Evolutionary conservation across 2,329 filamentous ascomycete genomes (phyloP), one percentile per base, ranked within the genome.

Genomic region (Hymenoscyphus fructigenus): DNA sequence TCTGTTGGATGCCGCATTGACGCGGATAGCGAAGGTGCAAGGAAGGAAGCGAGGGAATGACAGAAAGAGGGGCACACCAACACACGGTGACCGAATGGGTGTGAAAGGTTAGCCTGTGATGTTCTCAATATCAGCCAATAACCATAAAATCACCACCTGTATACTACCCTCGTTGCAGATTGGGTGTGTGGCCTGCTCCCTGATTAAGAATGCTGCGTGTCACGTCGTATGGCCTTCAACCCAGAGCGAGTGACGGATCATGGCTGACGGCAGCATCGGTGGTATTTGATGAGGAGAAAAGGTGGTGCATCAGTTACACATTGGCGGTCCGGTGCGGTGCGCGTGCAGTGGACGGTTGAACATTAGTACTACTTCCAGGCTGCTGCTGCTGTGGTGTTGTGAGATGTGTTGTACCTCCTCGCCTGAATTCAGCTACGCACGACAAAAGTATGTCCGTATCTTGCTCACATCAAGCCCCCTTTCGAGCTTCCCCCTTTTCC

Each of bases 1-100:
- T 61, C 41, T 61, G 60, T 57, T 61, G 57, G 41, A 29, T 26
- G 23, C 34, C 44, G 38, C 29, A 29, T 32, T 53, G 34, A 47
- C 23, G 26, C 55, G 29, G 29, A 57, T 57, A 29, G 55, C 44
- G 44, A 50, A 50, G 44, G 44, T 50, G 44, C n/a, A 50, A 47
- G 44, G 7, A 3, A 23, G 41, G 41, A n/a, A n/a, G 41, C 4
- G 20, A 47, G 17, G 44, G 44, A 20, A 9, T 3, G 44, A 20
- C 14, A 17, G 17, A 15, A 38, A 7, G 36, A 38, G 36, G 36
- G 36, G 38, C 38, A 41, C 14, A 41, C 44, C 44, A 47, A 23
- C 44, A 50, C 44, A 23, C 44, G n/a, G n/a, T 50, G 20, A 50
- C 44, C 44, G 20, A 23, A 20, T 50, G n/a, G n/a, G 44, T 10